Evolutionary conservation across 306 rosid genomes (phyloP).

Genomic region (Echinosophora koreensis): DNA sequence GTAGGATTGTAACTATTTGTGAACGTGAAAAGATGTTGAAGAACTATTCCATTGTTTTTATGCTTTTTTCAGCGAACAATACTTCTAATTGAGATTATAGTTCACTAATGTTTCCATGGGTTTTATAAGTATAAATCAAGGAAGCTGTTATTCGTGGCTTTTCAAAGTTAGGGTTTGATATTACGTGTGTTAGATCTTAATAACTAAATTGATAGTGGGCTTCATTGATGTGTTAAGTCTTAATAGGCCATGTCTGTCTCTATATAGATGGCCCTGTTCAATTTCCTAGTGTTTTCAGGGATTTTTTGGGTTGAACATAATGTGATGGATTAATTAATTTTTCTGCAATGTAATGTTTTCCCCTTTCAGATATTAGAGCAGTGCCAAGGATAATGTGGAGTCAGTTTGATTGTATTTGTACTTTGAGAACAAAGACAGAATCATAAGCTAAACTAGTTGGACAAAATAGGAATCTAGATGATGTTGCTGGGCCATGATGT

Average conservation of each 20-base stretch:
- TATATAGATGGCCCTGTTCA: background rate
- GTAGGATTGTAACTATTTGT: background rate
- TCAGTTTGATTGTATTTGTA: background rate
- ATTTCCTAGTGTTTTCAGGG: background rate
- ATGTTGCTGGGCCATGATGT: background rate
- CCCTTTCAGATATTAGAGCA: background rate
- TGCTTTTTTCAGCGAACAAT: background rate
- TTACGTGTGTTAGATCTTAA: background rate
- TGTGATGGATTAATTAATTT: background rate
- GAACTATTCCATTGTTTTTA: background rate
- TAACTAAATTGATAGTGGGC: background rate
- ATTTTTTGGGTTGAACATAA: background rate
- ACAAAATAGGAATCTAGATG: background rate
- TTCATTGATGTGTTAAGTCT: background rate
- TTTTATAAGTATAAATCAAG: background rate
- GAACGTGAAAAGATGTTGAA: background rate
- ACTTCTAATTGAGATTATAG: background rate
- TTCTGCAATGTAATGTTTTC: background rate
- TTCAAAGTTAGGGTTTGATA: background rate
- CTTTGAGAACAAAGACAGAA: background rate
- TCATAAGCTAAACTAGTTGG: background rate
- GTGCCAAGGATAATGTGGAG: background rate
- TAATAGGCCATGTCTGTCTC: background rate
- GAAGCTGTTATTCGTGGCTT: background rate
- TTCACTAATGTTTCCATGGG: background rate